Base-by-base conservation (phyloP, 306 rosid species). In the Begonia loranthoides region DNA sequence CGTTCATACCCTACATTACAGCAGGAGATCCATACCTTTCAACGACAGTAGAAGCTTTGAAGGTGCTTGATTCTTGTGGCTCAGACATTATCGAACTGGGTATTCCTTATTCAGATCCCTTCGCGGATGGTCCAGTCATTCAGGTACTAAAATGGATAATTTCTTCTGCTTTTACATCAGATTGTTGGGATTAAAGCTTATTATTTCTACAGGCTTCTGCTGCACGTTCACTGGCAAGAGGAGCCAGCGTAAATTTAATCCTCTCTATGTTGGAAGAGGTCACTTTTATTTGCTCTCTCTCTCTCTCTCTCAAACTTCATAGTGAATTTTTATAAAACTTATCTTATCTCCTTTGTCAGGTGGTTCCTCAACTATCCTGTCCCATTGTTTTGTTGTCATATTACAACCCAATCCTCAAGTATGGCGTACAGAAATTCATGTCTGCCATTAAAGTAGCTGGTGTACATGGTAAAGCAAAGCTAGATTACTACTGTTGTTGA, bases 121-220 rank as follows among this genome's bases (percentile, higher is more conserved):
- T 90, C 73, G 95, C 95, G 3, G 97, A 90, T 72, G 97, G 97
- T 58, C 97, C 95, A 34, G 95, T 85, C 67, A 90, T 90, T 66
- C 97, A 85, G 99, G 99, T 90, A 63, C 8, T 4, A 16, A 52
- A 21, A 17, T 41, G 12, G 55, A 40, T 28, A 4, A 41, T 12
- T 51, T 41, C 36, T 40, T 39, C 17, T 36, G 15, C 22, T 39
- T 28, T 28, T 28, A 28, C 0, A 28, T 28, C 36, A 28, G 36
- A 28, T 2, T 28, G 22, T 28, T 28, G 9, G 36, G 36, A 28
- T 28, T 28, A 28, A 28, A 12, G 62, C 55, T 40, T 52, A 44
- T 52, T 45, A 33, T n/a, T n/a, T n/a, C n/a, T n/a, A n/a, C n/a
- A 90, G 99, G 95, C 95, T 76, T 95, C 99, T 55, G 81, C 99